These are phyloP conservation scores for Candida insectalens DNA, from an alignment of 805 yeast species.

Conservation along the genomic window DNA sequence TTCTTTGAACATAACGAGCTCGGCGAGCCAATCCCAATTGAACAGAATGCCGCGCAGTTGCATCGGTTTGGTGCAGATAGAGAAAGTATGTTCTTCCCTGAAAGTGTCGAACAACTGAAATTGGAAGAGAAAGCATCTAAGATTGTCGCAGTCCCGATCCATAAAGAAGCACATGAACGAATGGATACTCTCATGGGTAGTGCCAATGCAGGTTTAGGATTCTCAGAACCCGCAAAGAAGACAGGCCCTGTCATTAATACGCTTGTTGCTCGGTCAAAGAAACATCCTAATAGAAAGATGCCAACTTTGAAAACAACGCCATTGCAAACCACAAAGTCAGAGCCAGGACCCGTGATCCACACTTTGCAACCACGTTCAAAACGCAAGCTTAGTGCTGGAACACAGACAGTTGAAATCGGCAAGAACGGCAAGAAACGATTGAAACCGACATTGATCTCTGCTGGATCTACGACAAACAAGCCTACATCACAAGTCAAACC, in stretches of 20 bases:
- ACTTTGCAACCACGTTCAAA: no score
- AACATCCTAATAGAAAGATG: constrained; percentile 20
- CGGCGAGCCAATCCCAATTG: constrained; percentile 53
- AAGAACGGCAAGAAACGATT: constrained; percentile 73
- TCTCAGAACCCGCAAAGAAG: neutral
- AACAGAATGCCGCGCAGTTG: constrained; percentile 56
- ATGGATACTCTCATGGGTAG: constrained; percentile 34
- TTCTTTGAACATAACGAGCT: constrained; percentile 55
- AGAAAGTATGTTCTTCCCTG: constrained; percentile 79
- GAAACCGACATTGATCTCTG: constrained; percentile 56
- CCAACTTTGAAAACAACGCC: constrained; percentile 7
- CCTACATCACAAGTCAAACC: no score
- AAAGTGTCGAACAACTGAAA: constrained; percentile 66
- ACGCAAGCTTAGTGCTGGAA: constrained; percentile 8
- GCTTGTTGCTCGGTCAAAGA: constrained; percentile 22
- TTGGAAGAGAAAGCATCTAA: constrained; percentile 55
- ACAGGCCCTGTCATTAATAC: constrained; percentile 13
- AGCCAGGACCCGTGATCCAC: no score
- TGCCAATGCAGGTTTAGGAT: constrained; percentile 3
- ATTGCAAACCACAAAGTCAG: constrained; percentile 1
- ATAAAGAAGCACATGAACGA: constrained; percentile 12
- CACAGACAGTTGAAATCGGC: constrained; percentile 50
- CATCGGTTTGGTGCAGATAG: constrained; percentile 83
- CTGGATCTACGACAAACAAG: constrained; percentile 18
- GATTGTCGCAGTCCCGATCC: no score